Percentiles rank a stretch among this genome's conserved stretches.
Conservation (phyloP, 306 rosid species). For the Gillenia trifoliata region DNA sequence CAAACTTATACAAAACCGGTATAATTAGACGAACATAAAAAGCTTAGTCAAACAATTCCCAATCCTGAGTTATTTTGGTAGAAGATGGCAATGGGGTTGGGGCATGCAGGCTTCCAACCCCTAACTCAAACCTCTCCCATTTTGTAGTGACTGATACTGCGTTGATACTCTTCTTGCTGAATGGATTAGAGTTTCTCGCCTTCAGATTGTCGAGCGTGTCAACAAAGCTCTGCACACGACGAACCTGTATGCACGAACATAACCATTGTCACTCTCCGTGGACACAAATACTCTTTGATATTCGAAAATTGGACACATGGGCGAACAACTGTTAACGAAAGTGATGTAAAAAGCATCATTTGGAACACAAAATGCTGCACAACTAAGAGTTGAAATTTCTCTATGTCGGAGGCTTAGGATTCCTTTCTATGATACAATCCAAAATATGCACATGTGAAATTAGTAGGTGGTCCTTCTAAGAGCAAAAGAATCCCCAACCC, state of each 20-base stretch:
- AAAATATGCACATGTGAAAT: slow-evolving; percentile 4
- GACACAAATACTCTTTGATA: background rate
- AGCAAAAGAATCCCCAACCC: background rate
- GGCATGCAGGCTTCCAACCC: slow-evolving; percentile 35
- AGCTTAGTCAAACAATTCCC: slow-evolving; percentile 41
- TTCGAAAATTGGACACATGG: background rate
- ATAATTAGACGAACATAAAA: background rate
- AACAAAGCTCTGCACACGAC: slow-evolving; percentile 56
- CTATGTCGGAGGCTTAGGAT: slow-evolving; percentile 1
- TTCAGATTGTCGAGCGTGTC: slow-evolving; percentile 54
- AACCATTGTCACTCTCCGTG: background rate
- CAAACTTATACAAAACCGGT: slow-evolving; percentile 1
- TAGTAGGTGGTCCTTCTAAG: background rate
- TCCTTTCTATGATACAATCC: background rate
- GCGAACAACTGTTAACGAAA: background rate
- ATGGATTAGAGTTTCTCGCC: slow-evolving; percentile 37
- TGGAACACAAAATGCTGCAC: background rate
- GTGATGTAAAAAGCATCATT: background rate
- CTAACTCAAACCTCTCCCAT: slow-evolving; percentile 59
- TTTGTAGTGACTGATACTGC: slow-evolving; percentile 30
- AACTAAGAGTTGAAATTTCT: background rate
- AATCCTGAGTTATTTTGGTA: slow-evolving; percentile 38
- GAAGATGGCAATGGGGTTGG: slow-evolving; percentile 21
- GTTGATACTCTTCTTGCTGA: slow-evolving; percentile 22
- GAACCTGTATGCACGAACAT: slow-evolving; percentile 37